Evolutionary conservation across 768 basidiomycete genomes (phyloP).

Genomic region (Atractiella rhizophila): DNA sequence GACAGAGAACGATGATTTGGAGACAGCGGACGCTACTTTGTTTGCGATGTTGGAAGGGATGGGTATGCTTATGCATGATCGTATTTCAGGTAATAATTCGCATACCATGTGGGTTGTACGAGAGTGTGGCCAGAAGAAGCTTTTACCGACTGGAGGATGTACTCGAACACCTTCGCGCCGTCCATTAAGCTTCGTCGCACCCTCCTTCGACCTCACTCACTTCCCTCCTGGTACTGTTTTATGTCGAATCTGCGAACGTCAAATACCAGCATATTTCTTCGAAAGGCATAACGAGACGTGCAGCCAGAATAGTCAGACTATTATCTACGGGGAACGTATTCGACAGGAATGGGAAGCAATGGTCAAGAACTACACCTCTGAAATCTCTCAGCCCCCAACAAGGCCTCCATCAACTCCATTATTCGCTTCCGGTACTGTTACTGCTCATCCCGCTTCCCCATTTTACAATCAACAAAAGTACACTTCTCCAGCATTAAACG

Average conservation of each 20-base stretch:
- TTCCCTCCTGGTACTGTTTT: too few species aligned
- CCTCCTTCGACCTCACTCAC: slow-evolving; percentile 27
- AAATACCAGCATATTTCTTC: slow-evolving; percentile 96
- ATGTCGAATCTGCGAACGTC: slow-evolving; percentile 91
- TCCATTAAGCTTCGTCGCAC: slow-evolving; percentile 51
- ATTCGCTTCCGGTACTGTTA: too few species aligned
- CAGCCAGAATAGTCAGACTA: slow-evolving; percentile 81
- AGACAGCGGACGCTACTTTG: slow-evolving; percentile 20
- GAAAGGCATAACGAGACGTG: slow-evolving; percentile 99
- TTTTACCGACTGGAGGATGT: too few species aligned
- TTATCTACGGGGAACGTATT: slow-evolving; percentile 86
- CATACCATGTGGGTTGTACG: slow-evolving; percentile 99
- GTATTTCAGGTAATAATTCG: slow-evolving; percentile 61
- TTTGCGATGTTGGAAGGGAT: slow-evolving; percentile 79
- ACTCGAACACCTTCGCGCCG: slow-evolving; percentile 14
- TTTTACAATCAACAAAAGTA: slow-evolving; percentile 37
- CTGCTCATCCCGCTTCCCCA: too few species aligned
- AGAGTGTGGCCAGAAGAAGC: too few species aligned
- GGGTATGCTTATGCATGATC: slow-evolving; percentile 94
- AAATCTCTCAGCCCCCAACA: too few species aligned
- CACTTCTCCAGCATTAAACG: too few species aligned
- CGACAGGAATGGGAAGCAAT: slow-evolving; percentile 92
- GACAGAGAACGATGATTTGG: slow-evolving; percentile 5
- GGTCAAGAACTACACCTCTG: too few species aligned
- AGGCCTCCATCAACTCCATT: too few species aligned